Evolutionary conservation across 2,329 filamentous ascomycete genomes (phyloP), one percentile per base, ranked within the genome.

Genomic region (Coniochaeta sp.): DNA sequence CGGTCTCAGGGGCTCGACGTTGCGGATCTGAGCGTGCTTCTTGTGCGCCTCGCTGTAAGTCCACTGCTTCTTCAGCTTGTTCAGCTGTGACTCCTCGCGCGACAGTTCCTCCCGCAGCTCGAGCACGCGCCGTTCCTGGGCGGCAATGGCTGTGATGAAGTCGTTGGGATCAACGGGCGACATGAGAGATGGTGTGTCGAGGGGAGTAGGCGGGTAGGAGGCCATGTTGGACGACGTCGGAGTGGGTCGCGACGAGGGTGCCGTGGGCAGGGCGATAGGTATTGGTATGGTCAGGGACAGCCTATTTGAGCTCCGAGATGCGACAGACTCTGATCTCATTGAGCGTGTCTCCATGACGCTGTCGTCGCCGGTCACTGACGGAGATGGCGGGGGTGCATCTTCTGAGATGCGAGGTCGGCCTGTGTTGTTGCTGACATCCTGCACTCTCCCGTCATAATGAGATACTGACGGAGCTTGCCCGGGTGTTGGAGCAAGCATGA

Each of bases 31-130:
- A 3, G 82, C 82, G 53, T 83, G 80, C 70, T 92, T 92, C 70
- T 83, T 89, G 53, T 82, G 79, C 46, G 82, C 83, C 65, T 96
- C 91, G 55, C 91, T 83, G 13, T 76, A 71, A 1, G 88, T 81
- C 86, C 89, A 97, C 67, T 91, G 86, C 61, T 81, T 86, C 74
- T 96, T 97, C 55, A 99, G 74, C 38, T 74, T 79, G 46, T 75
- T 74, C 35, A 99, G 74, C 46, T 95, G 87, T 12, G 74, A 71
- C 65, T 99, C 92, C 6, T 94, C 92, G 53, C 85, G 85, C 22
- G 76, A 73, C n/a, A 99, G 75, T 67, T 97, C 92, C 67, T 99
- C 94, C 54, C 85, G 87, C 50, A 99, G 74, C 69, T 97, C 94
- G 52, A 99, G 72, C 1, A 99, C 92, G 58, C 83, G 85, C 52